phyloP scores from a whole-genome alignment of 2,329 filamentous ascomycete genomes.

The Myotisia sp. region DNA sequence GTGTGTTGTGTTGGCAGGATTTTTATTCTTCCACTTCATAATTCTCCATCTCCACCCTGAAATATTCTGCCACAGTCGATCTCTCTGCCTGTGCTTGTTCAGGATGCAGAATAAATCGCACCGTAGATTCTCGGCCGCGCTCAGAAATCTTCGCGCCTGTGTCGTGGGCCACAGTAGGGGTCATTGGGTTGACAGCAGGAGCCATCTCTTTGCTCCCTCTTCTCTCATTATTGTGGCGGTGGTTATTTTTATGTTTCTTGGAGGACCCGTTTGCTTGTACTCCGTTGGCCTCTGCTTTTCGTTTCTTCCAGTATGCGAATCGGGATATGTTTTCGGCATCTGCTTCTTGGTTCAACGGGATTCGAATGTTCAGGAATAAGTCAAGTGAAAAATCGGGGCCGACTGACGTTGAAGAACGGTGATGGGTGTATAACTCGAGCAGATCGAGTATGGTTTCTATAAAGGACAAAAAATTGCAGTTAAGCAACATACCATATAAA shows the following conservation, averaged over 20 bases:
- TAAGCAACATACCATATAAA: too few relatives aligned
- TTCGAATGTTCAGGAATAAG: constrained; percentile 72
- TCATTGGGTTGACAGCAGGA: constrained; percentile 24
- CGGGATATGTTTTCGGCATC: constrained; percentile 48
- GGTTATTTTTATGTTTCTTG: constrained; percentile 11
- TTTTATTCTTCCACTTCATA: constrained; percentile 27
- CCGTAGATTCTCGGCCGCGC: constrained; percentile 52
- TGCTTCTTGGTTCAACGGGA: constrained; percentile 69
- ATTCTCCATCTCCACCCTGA: constrained; percentile 62
- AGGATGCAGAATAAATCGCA: constrained; percentile 78
- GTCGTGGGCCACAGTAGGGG: constrained; percentile 32
- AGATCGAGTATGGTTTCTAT: constrained; percentile 78
- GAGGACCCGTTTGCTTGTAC: constrained; percentile 12
- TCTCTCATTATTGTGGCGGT: constrained; percentile 8
- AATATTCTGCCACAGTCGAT: constrained; percentile 51
- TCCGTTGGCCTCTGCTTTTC: constrained; percentile 13
- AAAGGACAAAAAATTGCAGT: constrained; percentile 25
- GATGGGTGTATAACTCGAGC: constrained; percentile 81
- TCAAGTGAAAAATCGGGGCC: constrained; percentile 60
- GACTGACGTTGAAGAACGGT: constrained; percentile 58
- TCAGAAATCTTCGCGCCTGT: constrained; percentile 32
- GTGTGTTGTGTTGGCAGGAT: too few relatives aligned
- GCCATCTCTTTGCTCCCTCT: constrained; percentile 8
- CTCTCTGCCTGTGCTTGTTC: constrained; percentile 60
- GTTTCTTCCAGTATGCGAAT: constrained; percentile 42